These are phyloP conservation scores for Gaertneriomyces sp. DNA, from an alignment of 192 early-diverging fungal genomes.

Conservation along the genomic window DNA sequence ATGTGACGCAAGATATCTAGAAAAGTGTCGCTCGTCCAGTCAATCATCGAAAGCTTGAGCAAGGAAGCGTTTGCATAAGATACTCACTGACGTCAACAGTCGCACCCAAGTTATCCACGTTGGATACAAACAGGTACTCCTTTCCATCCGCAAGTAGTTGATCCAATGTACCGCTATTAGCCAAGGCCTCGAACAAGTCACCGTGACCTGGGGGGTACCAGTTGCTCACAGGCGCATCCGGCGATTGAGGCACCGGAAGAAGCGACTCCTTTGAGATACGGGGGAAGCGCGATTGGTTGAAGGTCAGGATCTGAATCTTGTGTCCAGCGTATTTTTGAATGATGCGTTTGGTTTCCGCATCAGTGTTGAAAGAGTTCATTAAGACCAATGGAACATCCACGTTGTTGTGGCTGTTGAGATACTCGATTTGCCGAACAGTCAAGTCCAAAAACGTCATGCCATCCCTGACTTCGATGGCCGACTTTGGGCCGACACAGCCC, in stretches of 20 bases:
- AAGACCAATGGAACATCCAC: constrained; percentile 94
- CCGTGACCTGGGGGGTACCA: constrained; percentile 99
- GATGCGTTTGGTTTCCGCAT: constrained; percentile 94
- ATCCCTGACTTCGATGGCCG: constrained; percentile 95
- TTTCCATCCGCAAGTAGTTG: constrained; percentile 90
- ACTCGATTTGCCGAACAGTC: constrained; percentile 98
- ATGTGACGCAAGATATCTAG: constrained; percentile 84
- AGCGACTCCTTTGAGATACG: constrained; percentile 90
- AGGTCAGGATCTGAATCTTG: constrained; percentile 89
- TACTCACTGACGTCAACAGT: constrained; percentile 78
- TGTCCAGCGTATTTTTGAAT: constrained; percentile 97
- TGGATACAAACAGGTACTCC: constrained; percentile 97
- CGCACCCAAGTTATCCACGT: constrained; percentile 98
- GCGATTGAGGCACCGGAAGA: constrained; percentile 73
- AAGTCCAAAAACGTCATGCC: constrained; percentile 98
- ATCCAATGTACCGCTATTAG: constrained; percentile 91
- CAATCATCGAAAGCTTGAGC: too few relatives aligned
- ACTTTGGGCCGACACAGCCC: constrained; percentile 98
- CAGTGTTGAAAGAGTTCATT: constrained; percentile 99
- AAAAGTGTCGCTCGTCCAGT: not conserved
- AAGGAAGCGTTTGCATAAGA: not conserved
- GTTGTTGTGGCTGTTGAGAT: constrained; percentile 83
- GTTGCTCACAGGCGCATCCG: constrained; percentile 62
- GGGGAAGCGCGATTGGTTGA: constrained; percentile 96
- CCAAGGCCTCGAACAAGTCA: constrained; percentile 93